Percentiles rank a stretch among this genome's conserved stretches.
These are phyloP conservation scores for Chytridiales sp. DNA, from an alignment of 371 early-diverging fungal species.

Conservation along the genomic window DNA sequence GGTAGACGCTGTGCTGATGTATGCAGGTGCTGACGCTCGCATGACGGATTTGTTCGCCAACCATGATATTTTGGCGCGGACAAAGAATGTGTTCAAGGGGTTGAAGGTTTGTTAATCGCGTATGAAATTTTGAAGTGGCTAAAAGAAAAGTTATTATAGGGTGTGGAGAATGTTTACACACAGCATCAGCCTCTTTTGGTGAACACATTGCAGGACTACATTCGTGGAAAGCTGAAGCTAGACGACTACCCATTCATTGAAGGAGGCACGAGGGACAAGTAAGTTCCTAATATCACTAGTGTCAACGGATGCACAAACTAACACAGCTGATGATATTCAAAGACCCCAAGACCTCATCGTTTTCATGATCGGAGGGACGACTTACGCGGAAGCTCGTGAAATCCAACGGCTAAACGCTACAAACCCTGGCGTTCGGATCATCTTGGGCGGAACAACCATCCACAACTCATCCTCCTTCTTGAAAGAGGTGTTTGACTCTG, in stretches of 20 bases:
- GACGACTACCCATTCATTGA: slow-evolving; percentile 77
- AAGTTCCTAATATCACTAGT: slow-evolving; percentile 19
- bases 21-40: slow-evolving; percentile 77
- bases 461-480: slow-evolving; percentile 57
- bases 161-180: slow-evolving; percentile 97
- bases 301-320: slow-evolving; percentile 5
- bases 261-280: slow-evolving; percentile 63
- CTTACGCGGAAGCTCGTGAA: slow-evolving; percentile 88
- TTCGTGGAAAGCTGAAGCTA: slow-evolving; percentile 80
- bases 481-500: slow-evolving; percentile 19
- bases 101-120: slow-evolving; percentile 55
- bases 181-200: slow-evolving; percentile 88
- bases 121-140: background rate
- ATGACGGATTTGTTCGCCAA: slow-evolving; percentile 88
- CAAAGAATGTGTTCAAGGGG: slow-evolving; percentile 80
- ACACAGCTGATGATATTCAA: slow-evolving; percentile 3
- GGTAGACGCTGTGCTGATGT: slow-evolving; percentile 71
- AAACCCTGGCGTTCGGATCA: slow-evolving; percentile 72
- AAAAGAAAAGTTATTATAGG: slow-evolving; percentile 47
- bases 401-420: slow-evolving; percentile 75
- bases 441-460: slow-evolving; percentile 87
- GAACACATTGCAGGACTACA: slow-evolving; percentile 69
- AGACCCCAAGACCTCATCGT: slow-evolving; percentile 93
- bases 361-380: slow-evolving; percentile 90
- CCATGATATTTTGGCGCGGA: slow-evolving; percentile 76